These are phyloP conservation scores for Purshia tridentata DNA, from an alignment of 306 rosid genomes.

Conservation along the genomic window DNA sequence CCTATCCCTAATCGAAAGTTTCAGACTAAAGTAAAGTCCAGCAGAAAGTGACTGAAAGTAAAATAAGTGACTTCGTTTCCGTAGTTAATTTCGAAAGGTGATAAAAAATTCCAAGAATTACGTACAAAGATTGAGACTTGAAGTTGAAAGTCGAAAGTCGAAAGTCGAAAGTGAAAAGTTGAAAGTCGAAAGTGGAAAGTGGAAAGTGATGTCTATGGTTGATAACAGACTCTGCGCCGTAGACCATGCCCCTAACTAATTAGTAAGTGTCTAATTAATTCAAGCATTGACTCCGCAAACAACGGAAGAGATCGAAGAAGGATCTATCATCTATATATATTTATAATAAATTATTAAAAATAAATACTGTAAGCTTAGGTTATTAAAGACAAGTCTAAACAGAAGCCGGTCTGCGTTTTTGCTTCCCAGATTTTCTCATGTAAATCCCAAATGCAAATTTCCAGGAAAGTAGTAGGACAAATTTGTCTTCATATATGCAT, in stretches of 20 bases:
- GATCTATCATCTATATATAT: too few species aligned
- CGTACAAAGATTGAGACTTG: too few species aligned
- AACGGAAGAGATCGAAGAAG: conserved; percentile 25
- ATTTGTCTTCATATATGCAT: too few species aligned
- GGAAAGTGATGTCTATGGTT: background rate
- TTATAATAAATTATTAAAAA: too few species aligned
- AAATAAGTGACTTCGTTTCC: background rate
- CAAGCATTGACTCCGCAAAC: conserved; percentile 28
- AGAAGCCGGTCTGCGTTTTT: background rate
- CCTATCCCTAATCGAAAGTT: too few species aligned
- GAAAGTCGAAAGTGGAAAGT: background rate
- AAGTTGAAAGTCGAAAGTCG: background rate
- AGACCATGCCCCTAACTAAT: conserved; percentile 15
- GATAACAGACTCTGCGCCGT: background rate
- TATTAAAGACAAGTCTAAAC: too few species aligned
- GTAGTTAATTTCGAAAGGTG: background rate
- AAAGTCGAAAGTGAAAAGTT: background rate
- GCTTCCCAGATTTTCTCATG: background rate
- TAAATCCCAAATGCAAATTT: background rate
- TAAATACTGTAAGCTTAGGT: too few species aligned
- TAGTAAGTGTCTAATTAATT: too few species aligned
- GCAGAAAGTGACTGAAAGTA: too few species aligned
- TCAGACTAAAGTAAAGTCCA: too few species aligned
- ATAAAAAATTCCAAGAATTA: background rate
- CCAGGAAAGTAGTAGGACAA: background rate